Evolutionary conservation across 2,329 filamentous ascomycete genomes (phyloP), one percentile per base, ranked within the genome.

Genomic region (Cytospora mali): DNA sequence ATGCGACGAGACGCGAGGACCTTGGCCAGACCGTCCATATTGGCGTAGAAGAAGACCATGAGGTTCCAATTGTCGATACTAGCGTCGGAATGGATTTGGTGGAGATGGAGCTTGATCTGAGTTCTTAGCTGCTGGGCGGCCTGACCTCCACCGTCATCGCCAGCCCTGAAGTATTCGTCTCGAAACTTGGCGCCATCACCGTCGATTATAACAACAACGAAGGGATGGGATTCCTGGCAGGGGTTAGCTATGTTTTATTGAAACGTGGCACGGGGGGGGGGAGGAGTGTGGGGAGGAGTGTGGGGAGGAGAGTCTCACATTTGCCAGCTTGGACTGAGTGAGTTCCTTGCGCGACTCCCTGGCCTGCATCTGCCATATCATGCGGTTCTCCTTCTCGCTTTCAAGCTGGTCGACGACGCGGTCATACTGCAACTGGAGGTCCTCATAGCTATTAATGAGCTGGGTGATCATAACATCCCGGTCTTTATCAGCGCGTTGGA

Each of bases 101-200:
- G 68, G 18, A 69, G 54, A 25, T 71, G 68, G 5, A 65, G 64
- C 35, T 67, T 71, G 33, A 73, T 67, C 54, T 70, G 67, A 10
- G 54, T 65, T 23, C 66, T 59, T 3, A 73, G 69, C 13, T 71
- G 66, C 29, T 74, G 70, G 4, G 73, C 74, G 16, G 74, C 74
- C 13, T 70, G 65, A 10, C 68, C 66, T 51, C 75, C 75, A 28
- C 74, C 75, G 11, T 74, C 70, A 14, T 72, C 70, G 16, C 74
- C 73, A 9, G 60, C 64, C 25, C 64, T 67, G 27, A 75, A 70
- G 31, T 74, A 67, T 4, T 72, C 69, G 14, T 75, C 73, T 23
- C 68, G 68, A 51, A 76, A 76, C 21, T 74, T 64, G 14, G 73
- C 73, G 2, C 74, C 74, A 33, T 76, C 74, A 18, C 75, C 75